Evolutionary conservation across 176 grass and related monocot species (phyloP), one percentile per base, ranked within the genome.

Genomic region (Eragrostis nindensis): DNA sequence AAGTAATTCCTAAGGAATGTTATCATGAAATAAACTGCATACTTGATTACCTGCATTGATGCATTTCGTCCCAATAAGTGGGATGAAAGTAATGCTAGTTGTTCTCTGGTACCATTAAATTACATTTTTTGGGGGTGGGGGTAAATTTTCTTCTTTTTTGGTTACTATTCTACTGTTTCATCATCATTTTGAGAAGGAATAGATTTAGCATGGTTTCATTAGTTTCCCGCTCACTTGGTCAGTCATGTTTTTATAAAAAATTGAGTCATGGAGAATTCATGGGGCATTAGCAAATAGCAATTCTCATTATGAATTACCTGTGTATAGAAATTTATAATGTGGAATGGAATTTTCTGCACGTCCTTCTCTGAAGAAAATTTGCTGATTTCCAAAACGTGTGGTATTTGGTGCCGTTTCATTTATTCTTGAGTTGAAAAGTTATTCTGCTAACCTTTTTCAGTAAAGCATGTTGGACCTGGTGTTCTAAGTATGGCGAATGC

Each of bases 401-500:
- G 17, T 76, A 17, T 12, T 42, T 53, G 19, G 53, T 70, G 17
- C 53, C 43, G 24, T 8, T 82, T 76, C 22, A 21, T 12, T 71
- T 74, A 29, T 84, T 84, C 60, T 36, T 75, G 62, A 75, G 74
- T 39, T 68, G 19, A 70, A 17, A 14, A 2, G 16, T 45, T 84
- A 0, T 84, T 79, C 53, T 81, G 16, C 55, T 80, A 41, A 39
- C 36, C 12, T 73, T 81, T 71, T 90, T 63, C 91, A 93, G 91
- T 93, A 68, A 93, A 90, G 71, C 91, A 93, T 77, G 76, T 87
- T 57, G 80, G 84, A 32, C 80, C 87, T 73, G 91, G 91, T 84
- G 87, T 90, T 40, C 62, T 93, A 61, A 93, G 91, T 70, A 93
- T 93, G 91, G 91, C 84, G 45, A 93, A 93, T n/a, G 87, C 87